Evolutionary conservation across 2,329 filamentous ascomycete species (phyloP), one percentile per base, ranked within the genome.

Genomic region (Trichoderma pleuroti): DNA sequence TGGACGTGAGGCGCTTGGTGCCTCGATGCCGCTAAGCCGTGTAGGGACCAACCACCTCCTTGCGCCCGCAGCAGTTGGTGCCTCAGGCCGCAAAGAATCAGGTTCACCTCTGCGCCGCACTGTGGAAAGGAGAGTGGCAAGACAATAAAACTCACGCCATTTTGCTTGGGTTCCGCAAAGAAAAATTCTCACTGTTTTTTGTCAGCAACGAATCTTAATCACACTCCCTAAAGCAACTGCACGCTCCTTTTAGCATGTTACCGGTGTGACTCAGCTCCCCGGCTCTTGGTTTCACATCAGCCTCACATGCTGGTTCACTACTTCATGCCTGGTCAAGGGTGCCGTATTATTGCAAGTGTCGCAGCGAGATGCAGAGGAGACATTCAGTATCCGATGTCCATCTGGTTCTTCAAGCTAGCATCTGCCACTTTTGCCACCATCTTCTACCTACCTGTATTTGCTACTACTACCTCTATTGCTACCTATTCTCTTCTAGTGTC

Each of bases 1-100:
- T 83, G 78, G 80, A 80, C 77, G 81, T 79, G 77, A 80, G 78
- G 78, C 78, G 79, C 80, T 78, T 80, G 78, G 78, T 74, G 73
- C 56, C 66, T 59, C 54, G 61, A 71, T 30, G 8, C 59, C 77
- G 75, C 82, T 84, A 84, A 73, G n/a, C 81, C 75, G 54, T 6
- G 6, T 76, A 71, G 30, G 75, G 76, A 30, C 28, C 24, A 39
- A 69, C 68, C 60, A 72, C 72, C 70, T 70, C 73, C 73, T 73
- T 72, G 71, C 57, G 70, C 71, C 68, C 52, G 7, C n/a, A 42
- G 28, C 24, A 34, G 16, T 73, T 26, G 32, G 12, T 76, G 77
- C 78, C 77, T 79, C 46, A 79, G 77, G 77, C 75, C 61, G 10
- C n/a, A 65, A 65, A 26, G 10, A 34, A 26, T 54, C 54, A 68